These are phyloP conservation scores for Candida argentea DNA, from an alignment of 805 yeast species.

Conservation along the genomic window DNA sequence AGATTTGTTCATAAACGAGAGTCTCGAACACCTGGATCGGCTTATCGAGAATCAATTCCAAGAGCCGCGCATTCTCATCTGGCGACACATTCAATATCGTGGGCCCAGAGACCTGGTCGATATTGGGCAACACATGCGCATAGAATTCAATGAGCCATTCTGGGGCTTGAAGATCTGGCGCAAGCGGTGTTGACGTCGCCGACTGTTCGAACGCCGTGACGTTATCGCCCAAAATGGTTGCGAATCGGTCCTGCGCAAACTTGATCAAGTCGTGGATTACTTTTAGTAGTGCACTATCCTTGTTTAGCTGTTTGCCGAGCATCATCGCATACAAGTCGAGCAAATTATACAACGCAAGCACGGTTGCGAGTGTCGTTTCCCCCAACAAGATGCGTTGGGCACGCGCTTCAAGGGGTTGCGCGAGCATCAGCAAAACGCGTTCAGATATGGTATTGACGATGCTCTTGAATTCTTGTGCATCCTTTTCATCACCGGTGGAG, in stretches of 20 bases:
- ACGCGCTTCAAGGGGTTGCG: slow-evolving; percentile 51
- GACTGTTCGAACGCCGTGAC: slow-evolving; percentile 23
- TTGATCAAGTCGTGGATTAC: slow-evolving; percentile 15
- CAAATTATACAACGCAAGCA: slow-evolving; percentile 52
- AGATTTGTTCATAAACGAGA: slow-evolving; percentile 20
- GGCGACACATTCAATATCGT: slow-evolving; percentile 33
- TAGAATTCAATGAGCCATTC: slow-evolving; percentile 72
- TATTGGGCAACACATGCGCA: slow-evolving; percentile 46
- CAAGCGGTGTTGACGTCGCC: slow-evolving; percentile 31
- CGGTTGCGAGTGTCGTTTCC: slow-evolving; percentile 45
- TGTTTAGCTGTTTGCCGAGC: slow-evolving; percentile 39
- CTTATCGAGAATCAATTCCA: slow-evolving; percentile 34
- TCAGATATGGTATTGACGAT: slow-evolving; percentile 31
- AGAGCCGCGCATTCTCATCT: slow-evolving; percentile 24
- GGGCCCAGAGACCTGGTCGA: slow-evolving; percentile 30
- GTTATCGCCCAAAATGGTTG: slow-evolving; percentile 16
- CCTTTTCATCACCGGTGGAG: slow-evolving; percentile 10
- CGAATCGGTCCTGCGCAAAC: slow-evolving; percentile 18
- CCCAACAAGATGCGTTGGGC: slow-evolving; percentile 60
- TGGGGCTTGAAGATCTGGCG: slow-evolving; percentile 64
- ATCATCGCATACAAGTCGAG: slow-evolving; percentile 61
- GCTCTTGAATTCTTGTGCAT: slow-evolving; percentile 18
- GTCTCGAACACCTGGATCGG: slow-evolving; percentile 32
- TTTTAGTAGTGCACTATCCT: slow-evolving; percentile 11
- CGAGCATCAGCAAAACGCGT: slow-evolving; percentile 41